A percentile compares a stretch with the other conserved stretches of the same genome.
phyloP scores from a whole-genome alignment of 1,139 yeast genomes.

The Nakaseomyces bracarensis region DNA sequence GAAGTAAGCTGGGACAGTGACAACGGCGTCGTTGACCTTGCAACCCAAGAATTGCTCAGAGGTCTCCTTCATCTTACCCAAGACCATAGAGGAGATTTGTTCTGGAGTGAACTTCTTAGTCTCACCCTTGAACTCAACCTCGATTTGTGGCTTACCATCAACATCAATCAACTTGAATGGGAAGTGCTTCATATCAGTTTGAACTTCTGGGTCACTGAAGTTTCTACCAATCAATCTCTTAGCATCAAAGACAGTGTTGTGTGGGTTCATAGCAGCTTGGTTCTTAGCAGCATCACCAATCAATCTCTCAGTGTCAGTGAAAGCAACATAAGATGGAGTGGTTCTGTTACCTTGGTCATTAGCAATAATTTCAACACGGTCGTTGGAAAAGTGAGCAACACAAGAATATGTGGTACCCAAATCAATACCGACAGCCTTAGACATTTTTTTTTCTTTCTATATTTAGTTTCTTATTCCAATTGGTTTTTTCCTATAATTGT shows the following conservation, averaged over 20 bases:
- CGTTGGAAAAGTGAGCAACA: constrained; percentile 88
- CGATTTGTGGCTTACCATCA: constrained; percentile 83
- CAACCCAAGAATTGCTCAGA: constrained; percentile 93
- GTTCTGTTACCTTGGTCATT: constrained; percentile 99
- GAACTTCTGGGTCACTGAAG: constrained; percentile 83
- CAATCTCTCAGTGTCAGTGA: constrained; percentile 95
- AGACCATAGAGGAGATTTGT: constrained; percentile 94
- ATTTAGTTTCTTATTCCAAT: neutral
- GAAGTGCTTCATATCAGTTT: constrained; percentile 94
- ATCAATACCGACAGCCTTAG: constrained; percentile 34
- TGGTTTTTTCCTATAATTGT: neutral
- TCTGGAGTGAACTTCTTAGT: constrained; percentile 93
- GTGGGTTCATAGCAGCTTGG: constrained; percentile 98
- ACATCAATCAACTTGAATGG: constrained; percentile 91
- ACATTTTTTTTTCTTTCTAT: constrained; percentile 16
- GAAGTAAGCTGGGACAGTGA: constrained; percentile 97
- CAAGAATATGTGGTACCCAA: constrained; percentile 95
- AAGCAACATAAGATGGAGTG: constrained; percentile 97
- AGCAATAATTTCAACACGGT: constrained; percentile 91
- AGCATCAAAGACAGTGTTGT: constrained; percentile 95
- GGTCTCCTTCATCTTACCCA: constrained; percentile 96
- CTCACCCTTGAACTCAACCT: constrained; percentile 93
- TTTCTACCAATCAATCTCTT: constrained; percentile 98
- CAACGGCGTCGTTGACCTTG: constrained; percentile 89
- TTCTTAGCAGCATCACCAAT: constrained; percentile 99